Conservation (phyloP, 257 asterid genomes). For the Solanum lignicaule region DNA sequence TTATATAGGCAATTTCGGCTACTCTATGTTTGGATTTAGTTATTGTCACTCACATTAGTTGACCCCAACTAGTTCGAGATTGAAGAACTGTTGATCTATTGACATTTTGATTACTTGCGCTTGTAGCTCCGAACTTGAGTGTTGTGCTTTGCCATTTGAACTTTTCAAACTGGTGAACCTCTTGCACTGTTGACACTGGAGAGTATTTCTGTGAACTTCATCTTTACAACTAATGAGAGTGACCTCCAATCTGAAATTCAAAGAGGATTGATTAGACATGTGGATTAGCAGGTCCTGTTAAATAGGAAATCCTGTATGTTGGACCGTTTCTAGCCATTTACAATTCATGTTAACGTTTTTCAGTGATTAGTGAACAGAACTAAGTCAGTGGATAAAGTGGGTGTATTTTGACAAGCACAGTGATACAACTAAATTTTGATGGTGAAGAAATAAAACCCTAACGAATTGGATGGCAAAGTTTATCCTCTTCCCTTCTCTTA, state of each 20-base stretch:
- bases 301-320: background rate
- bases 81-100: background rate
- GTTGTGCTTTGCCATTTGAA: background rate
- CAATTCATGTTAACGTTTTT: background rate
- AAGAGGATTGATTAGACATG: background rate
- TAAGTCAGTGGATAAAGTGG: background rate
- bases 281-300: background rate
- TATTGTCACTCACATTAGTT: background rate
- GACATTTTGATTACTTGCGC: background rate
- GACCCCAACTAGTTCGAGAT: background rate
- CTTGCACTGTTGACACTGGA: background rate
- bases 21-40: background rate
- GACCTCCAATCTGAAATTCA: background rate
- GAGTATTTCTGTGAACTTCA: background rate
- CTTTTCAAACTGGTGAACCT: background rate
- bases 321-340: background rate
- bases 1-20: background rate
- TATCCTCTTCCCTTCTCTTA: background rate
- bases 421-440: background rate
- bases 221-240: background rate
- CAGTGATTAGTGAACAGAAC: background rate
- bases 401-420: background rate
- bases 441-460: background rate
- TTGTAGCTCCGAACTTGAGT: background rate
- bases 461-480: background rate